A percentile compares a stretch with the other conserved stretches of the same genome.
Evolutionary conservation across 805 yeast species (phyloP).

Genomic region (Tetrapisispora taiwanensis): DNA sequence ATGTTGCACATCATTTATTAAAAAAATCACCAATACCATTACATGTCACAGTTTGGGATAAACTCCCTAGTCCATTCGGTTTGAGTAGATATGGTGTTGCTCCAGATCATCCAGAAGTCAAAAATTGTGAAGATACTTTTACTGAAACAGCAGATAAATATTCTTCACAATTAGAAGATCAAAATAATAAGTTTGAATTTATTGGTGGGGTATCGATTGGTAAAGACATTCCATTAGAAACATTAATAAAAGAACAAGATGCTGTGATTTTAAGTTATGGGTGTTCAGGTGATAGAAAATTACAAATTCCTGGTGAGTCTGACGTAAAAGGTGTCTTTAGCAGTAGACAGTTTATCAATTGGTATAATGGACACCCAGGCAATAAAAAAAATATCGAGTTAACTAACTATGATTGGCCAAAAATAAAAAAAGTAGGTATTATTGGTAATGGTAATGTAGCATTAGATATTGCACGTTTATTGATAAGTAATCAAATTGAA

Average conservation of each 20-base stretch:
- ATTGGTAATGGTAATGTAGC: constrained; percentile 98
- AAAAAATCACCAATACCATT: constrained; percentile 35
- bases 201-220: constrained; percentile 71
- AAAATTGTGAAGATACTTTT: constrained; percentile 65
- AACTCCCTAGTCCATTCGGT: constrained; percentile 84
- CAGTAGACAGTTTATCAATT: constrained; percentile 82
- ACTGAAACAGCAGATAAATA: constrained; percentile 35
- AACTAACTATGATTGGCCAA: constrained; percentile 47
- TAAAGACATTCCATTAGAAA: constrained; percentile 40
- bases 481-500: constrained; percentile 43
- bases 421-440: constrained; percentile 57
- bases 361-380: constrained; percentile 91
- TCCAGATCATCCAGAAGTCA: constrained; percentile 97
- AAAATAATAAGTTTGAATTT: constrained; percentile 38
- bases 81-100: constrained; percentile 93
- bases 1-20: constrained; percentile 68
- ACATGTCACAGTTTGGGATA: constrained; percentile 69
- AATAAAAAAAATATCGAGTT: constrained; percentile 24
- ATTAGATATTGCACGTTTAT: constrained; percentile 73
- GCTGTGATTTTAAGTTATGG: constrained; percentile 79
- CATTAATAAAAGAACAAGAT: constrained; percentile 50
- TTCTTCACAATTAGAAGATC: constrained; percentile 7
- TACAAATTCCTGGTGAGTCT: constrained; percentile 50
- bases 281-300: constrained; percentile 45
- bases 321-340: constrained; percentile 55